Evolutionary conservation across 768 basidiomycete species (phyloP).

Genomic region (Leccinum truebloodii): DNA sequence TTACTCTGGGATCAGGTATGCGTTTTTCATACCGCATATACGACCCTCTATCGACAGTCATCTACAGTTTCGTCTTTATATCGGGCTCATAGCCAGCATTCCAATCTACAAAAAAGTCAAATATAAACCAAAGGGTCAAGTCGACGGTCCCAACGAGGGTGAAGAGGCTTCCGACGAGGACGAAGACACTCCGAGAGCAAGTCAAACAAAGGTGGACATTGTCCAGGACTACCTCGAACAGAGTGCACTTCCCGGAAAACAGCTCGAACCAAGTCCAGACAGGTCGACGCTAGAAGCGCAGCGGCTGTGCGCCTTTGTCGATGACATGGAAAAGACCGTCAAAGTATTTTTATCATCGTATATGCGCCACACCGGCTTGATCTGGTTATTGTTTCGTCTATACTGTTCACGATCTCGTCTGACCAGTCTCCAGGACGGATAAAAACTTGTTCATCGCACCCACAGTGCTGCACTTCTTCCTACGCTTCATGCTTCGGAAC

Average conservation of each 20-base stretch:
- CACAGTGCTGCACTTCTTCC: constrained; percentile 45
- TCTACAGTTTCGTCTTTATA: constrained; percentile 33
- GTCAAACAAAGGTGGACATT: constrained; percentile 22
- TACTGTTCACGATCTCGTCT: constrained; percentile 6
- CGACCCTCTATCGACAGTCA: not conserved
- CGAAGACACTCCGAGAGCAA: constrained; percentile 23
- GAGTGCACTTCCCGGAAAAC: constrained; percentile 29
- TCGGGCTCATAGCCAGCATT: constrained; percentile 32
- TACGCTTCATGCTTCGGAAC: constrained; percentile 47
- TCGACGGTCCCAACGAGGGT: constrained; percentile 34
- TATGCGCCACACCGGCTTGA: constrained; percentile 61
- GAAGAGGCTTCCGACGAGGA: constrained; percentile 33
- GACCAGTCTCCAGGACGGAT: constrained; percentile 38
- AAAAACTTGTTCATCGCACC: constrained; percentile 44
- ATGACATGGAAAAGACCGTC: constrained; percentile 58
- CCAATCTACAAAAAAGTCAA: constrained; percentile 34
- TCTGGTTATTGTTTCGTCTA: constrained; percentile 48
- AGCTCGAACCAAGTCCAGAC: constrained; percentile 25
- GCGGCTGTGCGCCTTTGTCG: constrained; percentile 52
- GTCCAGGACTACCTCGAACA: constrained; percentile 34
- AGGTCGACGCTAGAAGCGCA: constrained; percentile 11
- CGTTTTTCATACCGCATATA: too few species aligned
- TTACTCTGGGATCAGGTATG: too few species aligned
- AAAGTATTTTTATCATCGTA: constrained; percentile 72
- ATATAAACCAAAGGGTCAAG: constrained; percentile 15